phyloP scores from a whole-genome alignment of 163 green algal genomes.

The Chlorella variabilis region DNA sequence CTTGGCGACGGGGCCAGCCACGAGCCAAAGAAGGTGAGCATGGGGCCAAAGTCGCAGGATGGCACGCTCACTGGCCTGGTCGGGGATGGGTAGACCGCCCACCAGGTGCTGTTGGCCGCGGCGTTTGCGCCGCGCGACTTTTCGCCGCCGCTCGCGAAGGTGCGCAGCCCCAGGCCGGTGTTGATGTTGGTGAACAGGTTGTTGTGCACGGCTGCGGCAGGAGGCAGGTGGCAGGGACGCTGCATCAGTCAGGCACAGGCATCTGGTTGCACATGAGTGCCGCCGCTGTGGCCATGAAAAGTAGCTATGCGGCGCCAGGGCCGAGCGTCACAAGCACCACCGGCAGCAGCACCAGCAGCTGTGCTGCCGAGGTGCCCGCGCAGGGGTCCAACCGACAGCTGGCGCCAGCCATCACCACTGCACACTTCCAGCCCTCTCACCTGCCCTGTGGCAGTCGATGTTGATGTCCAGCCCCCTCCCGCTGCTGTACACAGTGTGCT shows the following conservation, averaged over 20 bases:
- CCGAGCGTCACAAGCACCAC: too few relatives aligned
- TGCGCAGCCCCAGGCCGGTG: background rate
- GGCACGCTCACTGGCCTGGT: background rate
- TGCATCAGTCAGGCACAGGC: too few relatives aligned
- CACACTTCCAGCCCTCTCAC: background rate
- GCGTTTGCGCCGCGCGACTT: background rate
- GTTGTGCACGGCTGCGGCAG: constrained; percentile 10
- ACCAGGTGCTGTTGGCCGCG: constrained; percentile 18
- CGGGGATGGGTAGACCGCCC: background rate
- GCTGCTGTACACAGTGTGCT: constrained; percentile 14
- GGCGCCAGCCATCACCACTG: too few relatives aligned
- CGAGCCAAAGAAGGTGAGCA: constrained; percentile 27
- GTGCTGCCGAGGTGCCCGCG: too few relatives aligned
- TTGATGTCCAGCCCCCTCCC: constrained; percentile 17
- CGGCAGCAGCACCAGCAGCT: too few relatives aligned
- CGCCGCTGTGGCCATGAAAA: too few relatives aligned
- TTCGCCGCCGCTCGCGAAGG: constrained; percentile 7
- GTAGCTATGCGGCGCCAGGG: too few relatives aligned
- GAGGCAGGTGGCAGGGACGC: background rate
- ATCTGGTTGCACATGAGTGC: too few relatives aligned
- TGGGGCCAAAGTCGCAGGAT: background rate
- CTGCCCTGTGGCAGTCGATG: constrained; percentile 31
- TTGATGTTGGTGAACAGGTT: constrained; percentile 26
- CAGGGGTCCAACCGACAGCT: too few relatives aligned
- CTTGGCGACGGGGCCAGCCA: background rate